These are phyloP conservation scores for Fusarium clavum DNA, from an alignment of 2,329 filamentous ascomycete genomes.

Conservation along the genomic window DNA sequence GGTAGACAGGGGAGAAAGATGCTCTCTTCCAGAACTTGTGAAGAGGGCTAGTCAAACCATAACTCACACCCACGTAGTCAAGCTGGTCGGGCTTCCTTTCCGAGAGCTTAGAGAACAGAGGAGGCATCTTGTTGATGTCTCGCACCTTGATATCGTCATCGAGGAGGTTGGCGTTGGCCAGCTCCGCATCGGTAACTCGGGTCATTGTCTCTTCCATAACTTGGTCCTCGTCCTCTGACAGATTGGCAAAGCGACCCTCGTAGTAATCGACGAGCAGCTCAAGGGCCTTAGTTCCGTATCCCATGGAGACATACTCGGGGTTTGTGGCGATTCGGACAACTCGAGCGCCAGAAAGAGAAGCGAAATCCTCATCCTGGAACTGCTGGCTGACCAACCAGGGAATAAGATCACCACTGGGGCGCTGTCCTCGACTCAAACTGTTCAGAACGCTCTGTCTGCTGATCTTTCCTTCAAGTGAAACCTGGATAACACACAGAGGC, in stretches of 20 bases:
- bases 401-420: constrained; percentile 92
- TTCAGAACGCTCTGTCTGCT: constrained; percentile 92
- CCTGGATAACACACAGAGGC: constrained; percentile 93
- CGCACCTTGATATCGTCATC: constrained; percentile 91
- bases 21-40: constrained; percentile 98
- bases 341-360: constrained; percentile 89
- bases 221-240: constrained; percentile 76
- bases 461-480: constrained; percentile 94
- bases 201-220: constrained; percentile 72
- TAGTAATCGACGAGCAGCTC: constrained; percentile 92
- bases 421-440: constrained; percentile 86
- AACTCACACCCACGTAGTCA: constrained; percentile 96
- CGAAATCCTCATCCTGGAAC: constrained; percentile 98
- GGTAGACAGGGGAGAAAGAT: constrained; percentile 87
- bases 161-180: constrained; percentile 79
- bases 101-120: constrained; percentile 87
- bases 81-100: constrained; percentile 83
- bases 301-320: constrained; percentile 91
- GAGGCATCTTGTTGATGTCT: constrained; percentile 91
- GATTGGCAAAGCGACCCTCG: constrained; percentile 87
- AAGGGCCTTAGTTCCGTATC: constrained; percentile 90
- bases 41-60: constrained; percentile 85
- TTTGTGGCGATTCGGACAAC: constrained; percentile 96
- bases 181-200: constrained; percentile 83
- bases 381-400: constrained; percentile 98